Evolutionary conservation across 2,329 filamentous ascomycete species (phyloP), one percentile per base, ranked within the genome.

Genomic region (Teratosphaeria gauchensis): DNA sequence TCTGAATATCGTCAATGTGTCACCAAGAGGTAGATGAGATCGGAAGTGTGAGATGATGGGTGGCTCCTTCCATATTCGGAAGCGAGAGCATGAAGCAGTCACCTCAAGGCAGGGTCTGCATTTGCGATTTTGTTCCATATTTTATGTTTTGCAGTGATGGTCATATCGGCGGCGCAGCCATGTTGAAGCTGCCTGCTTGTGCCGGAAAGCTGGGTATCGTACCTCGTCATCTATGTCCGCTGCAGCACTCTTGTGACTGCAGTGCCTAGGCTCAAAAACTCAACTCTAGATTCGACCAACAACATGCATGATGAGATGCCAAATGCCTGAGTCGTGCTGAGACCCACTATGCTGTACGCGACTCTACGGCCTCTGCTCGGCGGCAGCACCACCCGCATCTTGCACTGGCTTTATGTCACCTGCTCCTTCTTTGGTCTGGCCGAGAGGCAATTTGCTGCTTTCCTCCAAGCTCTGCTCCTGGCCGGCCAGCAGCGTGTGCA

Each of bases 401-500:
- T 61, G 58, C 30, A 66, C 64, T 14, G 63, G 59, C 62, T 62
- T 65, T 19, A 30, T 32, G 28, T 59, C 61, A 2, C 64, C 56
- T 11, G 56, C 59, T 46, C 63, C 62, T 58, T 66, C 62, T 55
- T 65, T 64, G 28, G 62, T 65, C 61, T 60, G 56, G 8, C 64
- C 61, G 6, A 65, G 59, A 33, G 63, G 63, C 28, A 65, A 53
- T 54, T 48, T 65, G 19, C 42, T 48, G 24, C 42, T 52, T 42
- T 60, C 59, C 59, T 61, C 58, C n/a, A 63, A 53, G 31, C 58
- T 71, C 66, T 76, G 70, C 64, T 78, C 75, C 72, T 87, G 84
- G 63, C 83, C 83, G 53, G 80, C 86, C 62, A 99, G 83, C 42
- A 99, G 84, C 51, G 92, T 95, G 73, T 88, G 84, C 56, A 92